These are phyloP conservation scores for Suillus subalutaceus DNA, from an alignment of 768 basidiomycete genomes.

Conservation along the genomic window DNA sequence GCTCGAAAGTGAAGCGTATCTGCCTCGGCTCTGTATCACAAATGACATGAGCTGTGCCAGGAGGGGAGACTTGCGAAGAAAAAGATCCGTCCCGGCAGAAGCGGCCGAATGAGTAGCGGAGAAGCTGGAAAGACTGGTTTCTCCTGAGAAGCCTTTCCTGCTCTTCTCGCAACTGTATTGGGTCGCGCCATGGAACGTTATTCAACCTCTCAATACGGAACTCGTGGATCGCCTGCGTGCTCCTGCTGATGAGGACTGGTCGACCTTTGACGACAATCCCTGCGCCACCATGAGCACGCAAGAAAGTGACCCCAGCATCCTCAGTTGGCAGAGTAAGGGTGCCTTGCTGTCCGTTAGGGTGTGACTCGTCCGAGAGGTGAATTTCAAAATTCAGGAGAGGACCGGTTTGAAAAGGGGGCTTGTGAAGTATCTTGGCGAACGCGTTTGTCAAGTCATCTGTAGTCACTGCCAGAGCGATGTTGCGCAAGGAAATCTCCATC, in stretches of 20 bases:
- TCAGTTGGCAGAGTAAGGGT: conserved; percentile 34
- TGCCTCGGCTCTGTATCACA: conserved; percentile 36
- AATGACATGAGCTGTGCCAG: conserved; percentile 32
- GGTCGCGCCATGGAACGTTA: conserved; percentile 34
- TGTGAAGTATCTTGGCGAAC: conserved; percentile 38
- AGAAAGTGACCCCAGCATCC: conserved; percentile 24
- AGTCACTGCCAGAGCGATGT: conserved; percentile 28
- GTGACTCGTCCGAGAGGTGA: neutral
- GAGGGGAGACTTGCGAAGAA: conserved; percentile 29
- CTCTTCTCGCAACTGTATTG: conserved; percentile 23
- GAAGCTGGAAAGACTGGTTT: conserved; percentile 25
- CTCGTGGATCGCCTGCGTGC: conserved; percentile 21
- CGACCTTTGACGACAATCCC: conserved; percentile 32
- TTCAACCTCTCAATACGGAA: conserved; percentile 27
- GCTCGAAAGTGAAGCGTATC: conserved; percentile 31
- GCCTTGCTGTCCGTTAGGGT: conserved; percentile 28
- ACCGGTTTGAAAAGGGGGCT: conserved; percentile 32
- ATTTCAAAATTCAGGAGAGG: conserved; percentile 38
- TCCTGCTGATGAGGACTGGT: conserved; percentile 22
- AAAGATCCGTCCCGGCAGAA: conserved; percentile 40
- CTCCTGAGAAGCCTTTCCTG: conserved; percentile 23
- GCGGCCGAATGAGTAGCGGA: conserved; percentile 37
- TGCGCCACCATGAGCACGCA: conserved; percentile 25
- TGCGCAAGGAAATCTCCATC: conserved; percentile 41
- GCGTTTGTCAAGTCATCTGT: conserved; percentile 35